Evolutionary conservation across 2,329 filamentous ascomycete genomes (phyloP), one percentile per base, ranked within the genome.

Genomic region (Fusarium graminum): DNA sequence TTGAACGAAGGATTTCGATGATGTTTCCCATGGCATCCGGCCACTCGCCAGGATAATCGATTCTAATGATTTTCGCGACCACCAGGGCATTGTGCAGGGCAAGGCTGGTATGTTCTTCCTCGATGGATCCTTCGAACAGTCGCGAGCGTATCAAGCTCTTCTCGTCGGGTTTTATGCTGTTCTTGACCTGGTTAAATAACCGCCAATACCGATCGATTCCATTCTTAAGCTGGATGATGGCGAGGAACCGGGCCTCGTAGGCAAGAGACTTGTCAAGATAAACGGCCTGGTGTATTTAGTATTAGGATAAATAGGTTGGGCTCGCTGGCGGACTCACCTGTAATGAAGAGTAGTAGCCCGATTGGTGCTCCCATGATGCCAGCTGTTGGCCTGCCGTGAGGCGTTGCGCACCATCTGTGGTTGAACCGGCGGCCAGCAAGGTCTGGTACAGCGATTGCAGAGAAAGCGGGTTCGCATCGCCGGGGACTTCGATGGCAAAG

Each of bases 181-280:
- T 92, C 75, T 81, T 83, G 28, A 76, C 49, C 57, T 79, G 69
- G 32, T 80, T 75, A 85, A 92, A 74, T n/a, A 80, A 69, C 14
- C 95, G 87, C 95, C 95, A 99, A 78, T 93, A 93, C 75, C 91
- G 93, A 76, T 98, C 94, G 78, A 98, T 94, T 54, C 94, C 95
- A 77, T 98, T 97, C 77, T 98, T 98, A 52, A 99, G 85, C 75
- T 97, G 92, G 69, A 98, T 97, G 58, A 98, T 88, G 53, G 94
- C 92, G 12, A 97, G 88, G 74, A 97, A 93, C 63, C 95, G 91
- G 52, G 94, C 86, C 72, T 96, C 90, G 58, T 87, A 80, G 2
- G 92, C 91, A 2, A 96, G 81, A 3, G 88, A 88, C 63, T 88
- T 88, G 80, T 97, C 92, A 65, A 97, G 85, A 76, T 94, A 97